Evolutionary conservation across 2,329 filamentous ascomycete species (phyloP), one percentile per base, ranked within the genome.

Genomic region (Colletotrichum musicola): DNA sequence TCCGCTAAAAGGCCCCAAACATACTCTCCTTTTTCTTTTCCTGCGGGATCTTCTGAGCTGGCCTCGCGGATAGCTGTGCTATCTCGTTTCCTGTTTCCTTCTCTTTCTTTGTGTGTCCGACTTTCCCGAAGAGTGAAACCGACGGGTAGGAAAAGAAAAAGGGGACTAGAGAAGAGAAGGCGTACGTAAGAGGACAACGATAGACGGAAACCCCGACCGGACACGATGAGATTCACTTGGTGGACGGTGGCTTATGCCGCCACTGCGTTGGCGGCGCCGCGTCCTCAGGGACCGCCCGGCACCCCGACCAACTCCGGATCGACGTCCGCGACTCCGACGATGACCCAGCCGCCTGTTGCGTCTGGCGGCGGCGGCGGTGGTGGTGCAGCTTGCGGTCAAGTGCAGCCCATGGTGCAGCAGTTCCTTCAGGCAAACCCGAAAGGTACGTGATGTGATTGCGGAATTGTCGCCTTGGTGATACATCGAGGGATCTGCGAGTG

Each of bases 11-110:
- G 44, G 65, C 65, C 55, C 49, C 49, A 55, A 30, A 2, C 30
- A 27, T 56, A 18, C 58, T 40, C 35, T 60, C 49, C 49, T 49
- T 65, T 64, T 10, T 5, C 18, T 64, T 62, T 68, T 46, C 20
- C 59, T 38, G 16, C 5, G 65, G 59, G 65, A 68, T 14, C 60
- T 54, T 55, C n/a, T 65, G 65, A 68, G 65, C 65, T 68, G 65
- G 65, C 55, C 65, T 68, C 65, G 65, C 35, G 40, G 62, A 65
- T 61, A 68, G 65, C 65, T 68, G 65, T 40, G 65, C 65, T 65
- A 68, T 68, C 62, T 35, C n/a, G 35, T 49, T 38, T 10, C 18
- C 51, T 30, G 35, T 53, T 54, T 46, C 35, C 13, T 38, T 60
- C 22, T 35, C 3, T 14, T 35, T 30, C 35, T 7, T 27, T 30